Evolutionary conservation across 768 basidiomycete species (phyloP), one percentile per base, ranked within the genome.

Genomic region (Mycena galericulata): DNA sequence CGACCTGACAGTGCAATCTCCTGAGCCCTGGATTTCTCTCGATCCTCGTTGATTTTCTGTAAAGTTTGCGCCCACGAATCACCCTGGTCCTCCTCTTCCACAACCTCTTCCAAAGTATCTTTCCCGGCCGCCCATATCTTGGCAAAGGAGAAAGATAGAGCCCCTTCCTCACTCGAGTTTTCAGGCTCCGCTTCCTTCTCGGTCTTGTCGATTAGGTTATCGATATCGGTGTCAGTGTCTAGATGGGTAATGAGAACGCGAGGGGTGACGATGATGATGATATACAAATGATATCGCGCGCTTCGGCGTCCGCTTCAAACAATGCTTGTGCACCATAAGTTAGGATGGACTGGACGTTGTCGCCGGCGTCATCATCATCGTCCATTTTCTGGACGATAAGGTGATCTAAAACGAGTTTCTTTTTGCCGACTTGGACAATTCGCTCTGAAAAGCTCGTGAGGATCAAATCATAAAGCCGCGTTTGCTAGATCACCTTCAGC

Each of bases 311-410:
- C 38, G 88, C 87, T 45, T 93, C 89, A 75, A 98, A 97, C 12
- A 99, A 83, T 0, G 92, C 89, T 77, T 92, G 89, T 14, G 96
- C 96, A 27, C 97, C 97, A 72, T 91, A 95, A 14, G 93, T 92
- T 18, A 98, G 86, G 67, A 98, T 95, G 2, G 93, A 94, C 75
- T 92, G 89, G n/a, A 98, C 85, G 72, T 97, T 91, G 71, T 93
- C 92, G 49, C 89, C 84, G 10, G 83, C 88, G 38, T 89, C 90
- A 49, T 93, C 93, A 53, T 87, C 88, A 61, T 95, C 92, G 70
- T 96, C 94, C 92, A 97, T 96, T 77, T 95, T 95, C 79, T 98
- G 94, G 24, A 98, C 97, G 71, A 98, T 97, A 18, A 98, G 84
- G 80, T 98, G 97, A 73, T 98, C 96, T 11, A 98, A 84, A 17